Conservation (phyloP, 306 rosid genomes). For the Corylus heterophylla region DNA sequence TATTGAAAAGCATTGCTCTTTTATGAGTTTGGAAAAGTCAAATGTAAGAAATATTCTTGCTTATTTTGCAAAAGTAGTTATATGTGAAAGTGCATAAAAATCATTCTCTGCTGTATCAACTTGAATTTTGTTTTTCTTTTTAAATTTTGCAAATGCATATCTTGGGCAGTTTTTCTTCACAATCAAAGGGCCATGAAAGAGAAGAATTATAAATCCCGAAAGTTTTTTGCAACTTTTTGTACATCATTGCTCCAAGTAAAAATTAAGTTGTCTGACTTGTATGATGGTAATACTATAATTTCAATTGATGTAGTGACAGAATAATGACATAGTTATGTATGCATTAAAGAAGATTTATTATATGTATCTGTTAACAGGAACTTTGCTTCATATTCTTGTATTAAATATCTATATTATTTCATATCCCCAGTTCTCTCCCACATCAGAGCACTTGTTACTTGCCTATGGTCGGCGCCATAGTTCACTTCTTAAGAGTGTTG, state of each 20-base stretch:
- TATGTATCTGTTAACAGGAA: not conserved
- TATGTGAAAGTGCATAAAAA: not conserved
- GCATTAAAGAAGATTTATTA: too few relatives aligned
- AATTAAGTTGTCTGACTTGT: not conserved
- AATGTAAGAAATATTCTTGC: too few relatives aligned
- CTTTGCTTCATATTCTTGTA: not conserved
- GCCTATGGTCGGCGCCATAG: slow-evolving; percentile 68
- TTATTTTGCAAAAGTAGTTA: not conserved
- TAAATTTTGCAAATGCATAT: not conserved
- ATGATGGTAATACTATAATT: not conserved
- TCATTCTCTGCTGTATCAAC: not conserved
- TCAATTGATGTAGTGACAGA: not conserved
- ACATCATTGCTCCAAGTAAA: not conserved
- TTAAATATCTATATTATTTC: slow-evolving; percentile 17
- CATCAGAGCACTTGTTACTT: slow-evolving; percentile 60
- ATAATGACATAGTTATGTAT: too few relatives aligned
- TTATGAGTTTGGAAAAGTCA: not conserved
- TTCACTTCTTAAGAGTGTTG: slow-evolving; percentile 62
- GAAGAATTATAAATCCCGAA: not conserved
- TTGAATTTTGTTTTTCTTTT: not conserved
- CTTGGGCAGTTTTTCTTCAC: not conserved
- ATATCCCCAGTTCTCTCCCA: slow-evolving; percentile 58
- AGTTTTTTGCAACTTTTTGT: not conserved
- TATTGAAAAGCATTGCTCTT: not conserved
- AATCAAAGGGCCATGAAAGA: not conserved